Conservation (phyloP, 163 green algal species). For the Chlamydomonas reinhardtii region DNA sequence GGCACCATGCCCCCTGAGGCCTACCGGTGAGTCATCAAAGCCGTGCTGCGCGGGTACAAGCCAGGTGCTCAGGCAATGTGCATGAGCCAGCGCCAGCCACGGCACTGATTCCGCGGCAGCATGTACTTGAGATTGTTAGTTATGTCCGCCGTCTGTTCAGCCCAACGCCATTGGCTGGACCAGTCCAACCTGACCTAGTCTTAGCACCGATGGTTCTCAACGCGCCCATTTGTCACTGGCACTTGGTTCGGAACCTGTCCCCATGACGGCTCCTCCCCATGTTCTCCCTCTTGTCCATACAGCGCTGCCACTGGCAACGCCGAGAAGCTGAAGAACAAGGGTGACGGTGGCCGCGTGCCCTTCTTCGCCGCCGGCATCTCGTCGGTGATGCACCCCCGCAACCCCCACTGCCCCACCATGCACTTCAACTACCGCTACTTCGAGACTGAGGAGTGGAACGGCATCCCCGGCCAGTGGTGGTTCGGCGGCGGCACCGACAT, state of each 20-base stretch:
- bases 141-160: not conserved
- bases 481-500: constrained; percentile 99
- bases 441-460: constrained; percentile 93
- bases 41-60: no score
- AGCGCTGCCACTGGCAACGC: constrained; percentile 60
- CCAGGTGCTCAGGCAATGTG: no score
- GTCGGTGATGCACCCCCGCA: constrained; percentile 98
- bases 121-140: no score
- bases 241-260: no score
- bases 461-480: constrained; percentile 96
- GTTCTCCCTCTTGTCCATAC: not conserved
- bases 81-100: no score
- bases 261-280: not conserved
- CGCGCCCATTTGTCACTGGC: no score
- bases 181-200: no score
- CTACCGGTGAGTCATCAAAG: constrained; percentile 78
- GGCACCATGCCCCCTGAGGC: constrained; percentile 97
- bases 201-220: no score
- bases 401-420: constrained; percentile 98
- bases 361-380: constrained; percentile 99
- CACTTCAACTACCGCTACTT: constrained; percentile 99
- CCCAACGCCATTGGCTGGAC: no score
- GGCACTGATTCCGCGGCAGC: no score
- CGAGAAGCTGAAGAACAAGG: constrained; percentile 42
- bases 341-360: constrained; percentile 82